Evolutionary conservation across 306 rosid genomes (phyloP).

Genomic region (Prunus armeniaca): DNA sequence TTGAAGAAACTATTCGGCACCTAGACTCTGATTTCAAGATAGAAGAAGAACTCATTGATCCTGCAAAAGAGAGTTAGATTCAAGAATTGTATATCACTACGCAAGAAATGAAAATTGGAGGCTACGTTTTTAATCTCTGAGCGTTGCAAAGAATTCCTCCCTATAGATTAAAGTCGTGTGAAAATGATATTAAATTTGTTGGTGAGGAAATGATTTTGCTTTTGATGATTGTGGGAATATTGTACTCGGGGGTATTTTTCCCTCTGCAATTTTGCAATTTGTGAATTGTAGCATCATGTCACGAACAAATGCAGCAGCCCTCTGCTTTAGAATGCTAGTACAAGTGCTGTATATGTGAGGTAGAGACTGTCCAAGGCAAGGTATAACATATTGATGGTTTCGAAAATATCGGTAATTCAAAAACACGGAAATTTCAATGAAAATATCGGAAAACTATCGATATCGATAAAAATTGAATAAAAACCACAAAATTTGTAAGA

Average conservation of each 20-base stretch:
- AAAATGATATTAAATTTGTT: too few species aligned
- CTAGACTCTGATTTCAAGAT: slow-evolving; percentile 22
- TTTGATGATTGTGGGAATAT: slow-evolving; percentile 42
- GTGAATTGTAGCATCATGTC: slow-evolving; percentile 56
- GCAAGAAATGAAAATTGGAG: background rate
- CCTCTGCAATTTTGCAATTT: slow-evolving; percentile 47
- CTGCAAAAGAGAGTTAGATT: slow-evolving; percentile 28
- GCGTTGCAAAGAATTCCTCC: background rate
- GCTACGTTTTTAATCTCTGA: background rate
- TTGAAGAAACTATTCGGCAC: slow-evolving; percentile 29
- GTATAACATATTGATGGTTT: too few species aligned
- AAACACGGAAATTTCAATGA: too few species aligned
- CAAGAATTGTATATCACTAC: background rate
- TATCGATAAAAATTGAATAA: too few species aligned
- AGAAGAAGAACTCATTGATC: slow-evolving; percentile 31
- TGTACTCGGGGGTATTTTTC: slow-evolving; percentile 46
- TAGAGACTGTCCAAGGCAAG: slow-evolving; percentile 53
- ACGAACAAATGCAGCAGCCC: slow-evolving; percentile 66
- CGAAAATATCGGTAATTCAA: too few species aligned
- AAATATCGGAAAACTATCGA: too few species aligned
- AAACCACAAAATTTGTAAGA: too few species aligned
- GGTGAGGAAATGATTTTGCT: too few species aligned
- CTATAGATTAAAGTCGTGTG: too few species aligned
- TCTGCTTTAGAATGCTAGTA: slow-evolving; percentile 56
- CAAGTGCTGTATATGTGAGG: slow-evolving; percentile 49